Percentiles rank a stretch among this genome's conserved stretches.
Evolutionary conservation across 305 asterid genomes (phyloP).

Genomic region (Andrographis paniculata): DNA sequence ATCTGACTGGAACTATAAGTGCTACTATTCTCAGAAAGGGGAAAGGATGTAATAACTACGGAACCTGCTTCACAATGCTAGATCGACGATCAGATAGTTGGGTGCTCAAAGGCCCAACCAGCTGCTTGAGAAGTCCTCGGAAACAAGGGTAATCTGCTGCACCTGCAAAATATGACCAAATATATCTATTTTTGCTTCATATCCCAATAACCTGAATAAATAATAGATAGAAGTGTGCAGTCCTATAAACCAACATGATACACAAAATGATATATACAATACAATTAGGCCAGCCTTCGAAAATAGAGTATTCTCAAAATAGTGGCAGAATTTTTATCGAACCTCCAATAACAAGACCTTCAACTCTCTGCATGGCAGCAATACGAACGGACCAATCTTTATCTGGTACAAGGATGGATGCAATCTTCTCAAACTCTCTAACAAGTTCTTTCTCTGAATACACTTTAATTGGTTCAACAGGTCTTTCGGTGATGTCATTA

Average conservation of each 20-base stretch:
- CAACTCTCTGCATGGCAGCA: constrained; percentile 95
- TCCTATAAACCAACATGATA: constrained; percentile 1
- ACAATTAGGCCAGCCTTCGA: background rate
- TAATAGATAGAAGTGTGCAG: constrained; percentile 11
- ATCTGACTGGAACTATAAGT: too few relatives aligned
- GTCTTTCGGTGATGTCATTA: constrained; percentile 80
- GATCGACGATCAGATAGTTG: constrained; percentile 97
- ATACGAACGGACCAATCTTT: constrained; percentile 98
- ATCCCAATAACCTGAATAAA: background rate
- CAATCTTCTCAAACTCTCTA: constrained; percentile 93
- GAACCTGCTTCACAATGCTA: constrained; percentile 98
- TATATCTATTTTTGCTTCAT: constrained; percentile 4
- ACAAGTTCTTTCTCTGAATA: constrained; percentile 91
- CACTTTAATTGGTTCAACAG: constrained; percentile 89
- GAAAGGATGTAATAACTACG: too few relatives aligned
- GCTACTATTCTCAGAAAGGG: too few relatives aligned
- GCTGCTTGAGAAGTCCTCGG: constrained; percentile 94
- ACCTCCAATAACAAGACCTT: constrained; percentile 97
- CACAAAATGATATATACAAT: background rate
- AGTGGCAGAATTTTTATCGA: constrained; percentile 13
- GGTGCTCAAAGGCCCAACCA: constrained; percentile 80
- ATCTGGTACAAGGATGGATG: constrained; percentile 88
- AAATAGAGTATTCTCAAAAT: background rate
- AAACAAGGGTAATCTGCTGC: constrained; percentile 87
- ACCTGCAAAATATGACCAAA: constrained; percentile 44